phyloP scores from a whole-genome alignment of 2,329 filamentous ascomycete species.

The Elsinoe arachidis region DNA sequence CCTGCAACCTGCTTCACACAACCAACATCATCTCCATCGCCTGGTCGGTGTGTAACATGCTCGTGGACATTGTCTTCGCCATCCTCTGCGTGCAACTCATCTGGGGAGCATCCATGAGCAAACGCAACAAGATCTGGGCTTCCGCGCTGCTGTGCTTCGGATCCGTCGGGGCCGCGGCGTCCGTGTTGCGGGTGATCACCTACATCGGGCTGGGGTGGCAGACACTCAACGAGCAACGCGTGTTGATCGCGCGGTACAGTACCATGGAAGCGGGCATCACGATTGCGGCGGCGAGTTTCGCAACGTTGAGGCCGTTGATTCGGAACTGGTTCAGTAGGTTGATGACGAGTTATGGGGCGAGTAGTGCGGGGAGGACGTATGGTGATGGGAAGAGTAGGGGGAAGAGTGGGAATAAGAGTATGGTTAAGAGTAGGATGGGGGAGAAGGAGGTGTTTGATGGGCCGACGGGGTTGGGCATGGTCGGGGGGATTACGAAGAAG shows the following conservation, averaged over 20 bases:
- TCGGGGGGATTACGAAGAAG: conserved; percentile 5
- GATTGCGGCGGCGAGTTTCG: conserved; percentile 19
- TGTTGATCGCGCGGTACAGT: conserved; percentile 15
- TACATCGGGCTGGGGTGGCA: not conserved
- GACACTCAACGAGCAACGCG: not conserved
- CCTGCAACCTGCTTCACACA: not conserved
- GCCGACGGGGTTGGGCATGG: not conserved
- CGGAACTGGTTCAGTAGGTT: conserved; percentile 9
- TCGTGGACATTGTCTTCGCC: not conserved
- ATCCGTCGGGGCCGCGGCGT: not conserved
- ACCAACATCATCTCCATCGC: not conserved
- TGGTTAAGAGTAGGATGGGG: conserved; percentile 1
- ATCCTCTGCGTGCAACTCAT: conserved; percentile 6
- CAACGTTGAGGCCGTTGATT: conserved; percentile 20
- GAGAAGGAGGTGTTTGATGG: conserved; percentile 6
- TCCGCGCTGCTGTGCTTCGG: not conserved
- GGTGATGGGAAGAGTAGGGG: conserved; percentile 1
- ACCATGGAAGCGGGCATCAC: conserved; percentile 19
- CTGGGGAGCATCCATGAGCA: conserved; percentile 1
- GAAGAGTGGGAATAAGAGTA: conserved; percentile 4
- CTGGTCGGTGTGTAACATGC: not conserved
- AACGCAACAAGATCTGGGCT: not conserved
- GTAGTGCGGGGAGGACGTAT: not conserved
- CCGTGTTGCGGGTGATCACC: not conserved
- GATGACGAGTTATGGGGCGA: conserved; percentile 4